phyloP scores from a whole-genome alignment of 345 rosid genomes.

The Gossypium herbaceum region DNA sequence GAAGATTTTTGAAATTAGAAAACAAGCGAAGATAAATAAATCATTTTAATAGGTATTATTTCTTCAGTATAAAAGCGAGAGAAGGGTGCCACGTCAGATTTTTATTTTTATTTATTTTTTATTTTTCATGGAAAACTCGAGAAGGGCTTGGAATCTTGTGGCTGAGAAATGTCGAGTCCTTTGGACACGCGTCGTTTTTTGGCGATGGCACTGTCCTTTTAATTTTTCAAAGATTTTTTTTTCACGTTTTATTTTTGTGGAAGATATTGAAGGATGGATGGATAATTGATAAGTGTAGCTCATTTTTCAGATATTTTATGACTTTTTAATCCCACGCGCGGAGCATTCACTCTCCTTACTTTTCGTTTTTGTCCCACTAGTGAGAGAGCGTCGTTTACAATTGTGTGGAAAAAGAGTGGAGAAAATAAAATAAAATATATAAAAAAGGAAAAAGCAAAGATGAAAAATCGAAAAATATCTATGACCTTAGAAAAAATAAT shows the following conservation, averaged over 20 bases:
- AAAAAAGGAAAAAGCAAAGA: neutral
- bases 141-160: conserved; percentile 45
- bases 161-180: conserved; percentile 35
- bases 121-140: conserved; percentile 37
- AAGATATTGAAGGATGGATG: conserved; percentile 21
- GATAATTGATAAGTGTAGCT: conserved; percentile 2
- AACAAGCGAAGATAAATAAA: neutral
- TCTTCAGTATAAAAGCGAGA: neutral
- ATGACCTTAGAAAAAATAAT: neutral
- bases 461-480: conserved; percentile 6
- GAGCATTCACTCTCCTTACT: neutral
- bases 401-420: neutral
- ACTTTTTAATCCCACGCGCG: conserved; percentile 4
- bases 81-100: conserved; percentile 40
- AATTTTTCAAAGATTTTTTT: neutral
- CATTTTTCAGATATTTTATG: conserved; percentile 10
- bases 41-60: neutral
- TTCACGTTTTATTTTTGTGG: conserved; percentile 17
- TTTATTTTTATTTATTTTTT: neutral
- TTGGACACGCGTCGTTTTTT: conserved; percentile 33
- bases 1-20: neutral
- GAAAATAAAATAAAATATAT: neutral
- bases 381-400: neutral
- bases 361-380: neutral
- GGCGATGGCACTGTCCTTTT: neutral